Evolutionary conservation across 106 monocot species (phyloP).

Genomic region (Acorus gramineus): DNA sequence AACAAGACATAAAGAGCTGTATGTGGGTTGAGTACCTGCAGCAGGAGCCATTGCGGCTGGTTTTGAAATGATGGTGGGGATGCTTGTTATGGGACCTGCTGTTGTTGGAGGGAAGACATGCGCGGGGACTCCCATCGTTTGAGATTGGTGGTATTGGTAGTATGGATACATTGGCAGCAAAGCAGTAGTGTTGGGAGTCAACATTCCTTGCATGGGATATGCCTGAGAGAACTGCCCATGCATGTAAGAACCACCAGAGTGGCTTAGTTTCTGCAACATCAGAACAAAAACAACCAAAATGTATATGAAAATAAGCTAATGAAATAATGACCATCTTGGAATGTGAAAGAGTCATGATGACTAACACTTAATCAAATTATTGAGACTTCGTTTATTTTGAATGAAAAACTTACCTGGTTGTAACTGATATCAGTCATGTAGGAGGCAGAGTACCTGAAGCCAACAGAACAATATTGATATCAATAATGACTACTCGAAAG

Average conservation of each 20-base stretch:
- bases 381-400: no score
- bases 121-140: constrained; percentile 34
- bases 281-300: not conserved
- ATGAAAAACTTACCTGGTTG: constrained; percentile 15
- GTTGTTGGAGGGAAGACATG: constrained; percentile 30
- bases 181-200: constrained; percentile 6
- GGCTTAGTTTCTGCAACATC: constrained; percentile 19
- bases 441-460: constrained; percentile 38
- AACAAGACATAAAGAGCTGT: not conserved
- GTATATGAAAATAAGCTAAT: not conserved
- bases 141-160: constrained; percentile 32
- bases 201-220: constrained; percentile 19
- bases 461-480: not conserved
- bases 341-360: no score
- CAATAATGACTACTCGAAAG: no score
- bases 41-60: constrained; percentile 28
- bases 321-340: no score
- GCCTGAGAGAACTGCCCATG: constrained; percentile 26
- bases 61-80: constrained; percentile 45
- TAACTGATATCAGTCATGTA: constrained; percentile 42
- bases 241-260: constrained; percentile 3
- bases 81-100: constrained; percentile 8
- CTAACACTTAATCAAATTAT: no score
- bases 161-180: constrained; percentile 40
- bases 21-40: constrained; percentile 15